Base-by-base conservation (phyloP, 768 basidiomycete genomes). In the Macrolepiota dolichaula region DNA sequence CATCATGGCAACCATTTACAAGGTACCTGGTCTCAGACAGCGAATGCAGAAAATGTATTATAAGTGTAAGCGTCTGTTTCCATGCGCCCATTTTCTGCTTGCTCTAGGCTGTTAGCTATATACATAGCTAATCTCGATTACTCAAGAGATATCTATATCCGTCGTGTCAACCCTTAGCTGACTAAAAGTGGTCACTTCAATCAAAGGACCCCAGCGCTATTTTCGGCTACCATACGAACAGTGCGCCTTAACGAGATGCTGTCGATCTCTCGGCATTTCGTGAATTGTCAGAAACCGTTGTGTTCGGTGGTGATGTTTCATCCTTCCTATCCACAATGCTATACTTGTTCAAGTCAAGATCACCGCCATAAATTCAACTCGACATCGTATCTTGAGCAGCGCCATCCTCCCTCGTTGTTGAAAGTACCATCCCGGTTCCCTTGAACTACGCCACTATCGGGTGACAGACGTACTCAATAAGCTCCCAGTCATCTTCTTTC, bases 231-330 rank as follows among this genome's bases (percentile, higher is more conserved):
- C 40, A 19, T n/a, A 44, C 40, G 59, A 60, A 32, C 22, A 36
- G 51, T 44, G 40, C 51, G 35, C 52, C 51, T 51, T 19, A 36
- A 59, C 50, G 49, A 59, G 57, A 59, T 59, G 52, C 36, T 54
- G 59, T 60, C 59, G 59, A 60, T 60, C 59, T 60, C 51, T 60
- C 59, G 59, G 59, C 59, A 54, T 60, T 32, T 52, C 59, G 51
- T 60, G 51, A 60, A 54, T 46, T 60, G 59, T 60, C 59, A 60
- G 51, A 60, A 36, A 53, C 59, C 59, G 59, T 53, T 53, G 38
- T 53, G 51, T 53, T 60, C 59, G 59, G 59, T 42, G 51, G 22
- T 37, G 22, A 32, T 36, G 59, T 53, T 60, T 60, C 51, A 53
- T 51, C 51, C 59, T 46, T 52, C 42, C 59, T 60, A 46, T 60